phyloP scores from a whole-genome alignment of 169 alveolate species.

The Hepatocystis sp. region DNA sequence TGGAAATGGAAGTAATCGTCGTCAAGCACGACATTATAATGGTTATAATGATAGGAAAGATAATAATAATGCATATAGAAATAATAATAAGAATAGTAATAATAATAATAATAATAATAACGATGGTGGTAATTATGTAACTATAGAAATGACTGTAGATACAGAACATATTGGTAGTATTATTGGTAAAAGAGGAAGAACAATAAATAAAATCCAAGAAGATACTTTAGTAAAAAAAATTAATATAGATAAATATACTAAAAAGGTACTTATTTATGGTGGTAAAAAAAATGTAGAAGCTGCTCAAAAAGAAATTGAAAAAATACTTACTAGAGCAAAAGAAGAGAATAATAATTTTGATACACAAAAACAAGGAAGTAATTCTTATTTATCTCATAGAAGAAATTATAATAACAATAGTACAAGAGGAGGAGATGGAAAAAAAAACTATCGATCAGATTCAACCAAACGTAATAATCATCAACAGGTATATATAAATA shows the following conservation, averaged over 20 bases:
- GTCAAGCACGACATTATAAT: too few relatives aligned
- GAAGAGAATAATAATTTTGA: slow-evolving; percentile 21
- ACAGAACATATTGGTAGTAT: slow-evolving; percentile 72
- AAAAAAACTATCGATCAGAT: slow-evolving; percentile 13
- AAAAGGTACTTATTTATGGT: slow-evolving; percentile 51
- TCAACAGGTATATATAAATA: slow-evolving; percentile 62
- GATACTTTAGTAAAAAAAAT: slow-evolving; percentile 64
- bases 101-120: too few relatives aligned
- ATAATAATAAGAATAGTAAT: too few relatives aligned
- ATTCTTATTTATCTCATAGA: slow-evolving; percentile 16
- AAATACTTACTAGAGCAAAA: slow-evolving; percentile 32
- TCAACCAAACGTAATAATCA: slow-evolving; percentile 17
- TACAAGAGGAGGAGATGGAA: slow-evolving; percentile 2
- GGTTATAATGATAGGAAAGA: too few relatives aligned
- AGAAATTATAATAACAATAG: slow-evolving; percentile 1
- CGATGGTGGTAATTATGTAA: too few relatives aligned
- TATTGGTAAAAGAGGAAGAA: slow-evolving; percentile 67
- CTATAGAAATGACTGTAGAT: slow-evolving; percentile 63
- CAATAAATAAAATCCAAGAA: slow-evolving; percentile 62
- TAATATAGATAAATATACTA: slow-evolving; percentile 55
- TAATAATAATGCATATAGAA: too few relatives aligned
- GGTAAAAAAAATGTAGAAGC: slow-evolving; percentile 49
- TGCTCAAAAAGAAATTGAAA: slow-evolving; percentile 55
- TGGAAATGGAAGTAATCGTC: too few relatives aligned
- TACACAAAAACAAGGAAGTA: slow-evolving; percentile 8